Conservation (phyloP, 1,284 basidiomycete species). For the Malassezia globosa region DNA sequence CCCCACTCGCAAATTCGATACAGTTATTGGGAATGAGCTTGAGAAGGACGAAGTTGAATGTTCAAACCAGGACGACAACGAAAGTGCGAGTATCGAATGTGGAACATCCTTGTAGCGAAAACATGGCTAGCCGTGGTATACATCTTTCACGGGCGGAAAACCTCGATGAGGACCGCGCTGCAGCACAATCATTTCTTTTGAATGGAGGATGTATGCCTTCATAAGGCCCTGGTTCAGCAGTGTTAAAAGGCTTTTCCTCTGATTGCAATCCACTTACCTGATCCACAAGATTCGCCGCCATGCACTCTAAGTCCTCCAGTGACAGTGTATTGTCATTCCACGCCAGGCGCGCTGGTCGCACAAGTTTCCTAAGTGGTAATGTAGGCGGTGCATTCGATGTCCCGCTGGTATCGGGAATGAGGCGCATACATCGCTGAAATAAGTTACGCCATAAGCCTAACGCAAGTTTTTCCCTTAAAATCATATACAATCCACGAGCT, state of each 20-base stretch:
- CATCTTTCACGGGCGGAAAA: conserved; percentile 40
- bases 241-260: not conserved
- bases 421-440: conserved; percentile 23
- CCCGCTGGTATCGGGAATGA: conserved; percentile 9
- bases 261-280: too few species aligned
- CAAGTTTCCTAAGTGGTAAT: conserved; percentile 32
- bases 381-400: conserved; percentile 40
- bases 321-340: conserved; percentile 42
- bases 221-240: conserved; percentile 47
- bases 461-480: conserved; percentile 48
- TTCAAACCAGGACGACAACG: not conserved
- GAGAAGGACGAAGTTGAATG: not conserved
- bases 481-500: conserved; percentile 44
- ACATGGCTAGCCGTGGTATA: conserved; percentile 16
- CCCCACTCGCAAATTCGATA: conserved; percentile 68
- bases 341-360: conserved; percentile 38
- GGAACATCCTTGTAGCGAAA: too few species aligned
- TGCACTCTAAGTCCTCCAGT: conserved; percentile 47
- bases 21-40: not conserved
- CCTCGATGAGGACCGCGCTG: conserved; percentile 45
- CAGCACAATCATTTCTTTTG: conserved; percentile 45
- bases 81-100: too few species aligned
- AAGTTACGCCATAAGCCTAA: conserved; percentile 49
- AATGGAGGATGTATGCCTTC: conserved; percentile 49
- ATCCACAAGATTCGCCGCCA: conserved; percentile 48